Conservation (phyloP, 2,329 filamentous ascomycete species). For the Cercospora zeina region DNA sequence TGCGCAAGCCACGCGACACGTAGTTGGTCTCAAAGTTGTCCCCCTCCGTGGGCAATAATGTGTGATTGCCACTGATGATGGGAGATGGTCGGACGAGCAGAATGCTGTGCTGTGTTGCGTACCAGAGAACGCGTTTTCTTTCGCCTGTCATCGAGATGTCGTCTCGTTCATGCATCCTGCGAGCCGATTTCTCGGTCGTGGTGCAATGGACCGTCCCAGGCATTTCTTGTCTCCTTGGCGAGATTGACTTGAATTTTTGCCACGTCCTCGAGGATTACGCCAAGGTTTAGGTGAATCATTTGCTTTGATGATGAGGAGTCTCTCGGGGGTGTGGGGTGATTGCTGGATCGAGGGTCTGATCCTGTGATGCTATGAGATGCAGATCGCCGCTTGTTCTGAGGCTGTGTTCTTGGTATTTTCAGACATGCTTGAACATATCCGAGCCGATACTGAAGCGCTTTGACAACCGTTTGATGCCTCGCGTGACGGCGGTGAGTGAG, state of each 20-base stretch:
- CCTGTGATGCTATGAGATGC: constrained; percentile 1
- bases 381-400: constrained; percentile 6
- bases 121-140: neutral
- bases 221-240: neutral
- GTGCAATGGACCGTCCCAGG: neutral
- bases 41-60: neutral
- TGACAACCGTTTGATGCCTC: constrained; percentile 28
- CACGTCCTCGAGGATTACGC: constrained; percentile 1
- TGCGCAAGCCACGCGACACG: constrained; percentile 20
- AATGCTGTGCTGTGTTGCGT: constrained; percentile 1
- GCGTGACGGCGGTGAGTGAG: constrained; percentile 13
- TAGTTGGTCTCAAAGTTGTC: neutral
- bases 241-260: neutral
- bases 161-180: neutral
- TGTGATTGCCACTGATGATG: neutral
- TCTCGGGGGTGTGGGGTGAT: neutral
- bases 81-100: neutral
- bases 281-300: constrained; percentile 2
- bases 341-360: neutral
- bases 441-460: constrained; percentile 20
- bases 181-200: neutral
- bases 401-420: constrained; percentile 6
- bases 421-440: constrained; percentile 21
- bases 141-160: neutral
- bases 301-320: constrained; percentile 1